Percentiles rank a stretch among this genome's conserved stretches.
phyloP scores from a whole-genome alignment of 2,329 filamentous ascomycete genomes.

The Penicillium sp. region DNA sequence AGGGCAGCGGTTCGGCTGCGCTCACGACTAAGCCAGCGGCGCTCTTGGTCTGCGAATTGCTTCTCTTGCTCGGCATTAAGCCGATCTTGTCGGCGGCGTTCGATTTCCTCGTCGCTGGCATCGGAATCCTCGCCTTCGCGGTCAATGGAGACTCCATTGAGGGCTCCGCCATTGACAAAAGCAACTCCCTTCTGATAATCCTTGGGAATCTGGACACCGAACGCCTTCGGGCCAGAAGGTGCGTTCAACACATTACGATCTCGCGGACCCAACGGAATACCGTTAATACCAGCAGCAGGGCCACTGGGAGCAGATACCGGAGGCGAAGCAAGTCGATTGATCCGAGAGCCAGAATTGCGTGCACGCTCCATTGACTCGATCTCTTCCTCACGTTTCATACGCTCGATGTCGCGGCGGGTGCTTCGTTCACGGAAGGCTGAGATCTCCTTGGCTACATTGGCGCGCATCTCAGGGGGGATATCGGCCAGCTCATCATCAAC shows the following conservation, averaged over 20 bases:
- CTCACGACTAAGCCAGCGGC: constrained; percentile 88
- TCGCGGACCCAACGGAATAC: constrained; percentile 72
- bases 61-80: constrained; percentile 75
- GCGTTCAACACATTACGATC: constrained; percentile 68
- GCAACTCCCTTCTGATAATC: constrained; percentile 74
- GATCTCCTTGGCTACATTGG: constrained; percentile 91
- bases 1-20: constrained; percentile 77
- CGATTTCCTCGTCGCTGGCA: constrained; percentile 81
- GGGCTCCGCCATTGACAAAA: constrained; percentile 76
- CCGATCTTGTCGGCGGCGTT: constrained; percentile 68
- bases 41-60: constrained; percentile 77
- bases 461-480: constrained; percentile 93
- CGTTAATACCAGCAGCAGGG: constrained; percentile 65
- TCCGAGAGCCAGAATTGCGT: constrained; percentile 62
- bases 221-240: constrained; percentile 67
- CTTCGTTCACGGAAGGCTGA: constrained; percentile 90
- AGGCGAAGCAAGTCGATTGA: constrained; percentile 70
- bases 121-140: constrained; percentile 83
- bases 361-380: constrained; percentile 81
- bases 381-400: constrained; percentile 84
- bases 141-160: constrained; percentile 60
- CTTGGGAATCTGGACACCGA: constrained; percentile 61
- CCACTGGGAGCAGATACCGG: constrained; percentile 61
- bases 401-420: constrained; percentile 82
- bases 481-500: constrained; percentile 92